Percentiles rank a stretch among this genome's conserved stretches.
Evolutionary conservation across 139 green algal species (phyloP).

Genomic region (Micromonas pusilla): DNA sequence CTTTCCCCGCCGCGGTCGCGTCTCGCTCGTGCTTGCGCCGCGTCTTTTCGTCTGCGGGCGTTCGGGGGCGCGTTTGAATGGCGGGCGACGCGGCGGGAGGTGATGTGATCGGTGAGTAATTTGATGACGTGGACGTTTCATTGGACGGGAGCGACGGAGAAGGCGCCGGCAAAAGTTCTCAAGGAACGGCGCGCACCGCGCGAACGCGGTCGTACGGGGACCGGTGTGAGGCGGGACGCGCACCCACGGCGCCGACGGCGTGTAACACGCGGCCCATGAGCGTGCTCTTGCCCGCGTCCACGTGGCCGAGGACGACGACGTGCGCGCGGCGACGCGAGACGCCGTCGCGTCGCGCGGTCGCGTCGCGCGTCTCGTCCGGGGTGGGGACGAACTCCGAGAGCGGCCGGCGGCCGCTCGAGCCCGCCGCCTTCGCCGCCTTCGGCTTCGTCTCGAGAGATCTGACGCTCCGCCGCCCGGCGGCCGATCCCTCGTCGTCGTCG

Average conservation of each 20-base stretch:
- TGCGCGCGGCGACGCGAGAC: too few relatives aligned
- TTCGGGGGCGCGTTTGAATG: too few relatives aligned
- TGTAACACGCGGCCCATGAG: slow-evolving; percentile 63
- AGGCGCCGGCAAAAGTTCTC: too few relatives aligned
- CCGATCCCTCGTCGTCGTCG: neutral
- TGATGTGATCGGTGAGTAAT: too few relatives aligned
- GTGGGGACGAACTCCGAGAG: neutral
- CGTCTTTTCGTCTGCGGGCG: too few relatives aligned
- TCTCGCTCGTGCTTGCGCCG: slow-evolving; percentile 69
- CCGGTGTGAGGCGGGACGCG: too few relatives aligned
- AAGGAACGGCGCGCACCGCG: too few relatives aligned
- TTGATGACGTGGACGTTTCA: too few relatives aligned
- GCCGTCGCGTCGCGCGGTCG: neutral
- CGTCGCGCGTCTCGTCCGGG: neutral
- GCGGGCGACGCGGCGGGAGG: too few relatives aligned
- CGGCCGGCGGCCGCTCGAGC: neutral
- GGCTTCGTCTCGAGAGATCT: too few relatives aligned
- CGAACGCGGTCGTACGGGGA: too few relatives aligned
- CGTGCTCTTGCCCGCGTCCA: slow-evolving; percentile 75
- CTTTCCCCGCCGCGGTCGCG: slow-evolving; percentile 69
- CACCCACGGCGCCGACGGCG: slow-evolving; percentile 37
- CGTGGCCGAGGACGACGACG: slow-evolving; percentile 86
- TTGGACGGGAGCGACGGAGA: too few relatives aligned
- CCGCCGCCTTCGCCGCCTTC: neutral
- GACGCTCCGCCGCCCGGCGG: neutral